Evolutionary conservation across 2,329 filamentous ascomycete genomes (phyloP), one percentile per base, ranked within the genome.

Genomic region (Hymenoscyphus albidus): DNA sequence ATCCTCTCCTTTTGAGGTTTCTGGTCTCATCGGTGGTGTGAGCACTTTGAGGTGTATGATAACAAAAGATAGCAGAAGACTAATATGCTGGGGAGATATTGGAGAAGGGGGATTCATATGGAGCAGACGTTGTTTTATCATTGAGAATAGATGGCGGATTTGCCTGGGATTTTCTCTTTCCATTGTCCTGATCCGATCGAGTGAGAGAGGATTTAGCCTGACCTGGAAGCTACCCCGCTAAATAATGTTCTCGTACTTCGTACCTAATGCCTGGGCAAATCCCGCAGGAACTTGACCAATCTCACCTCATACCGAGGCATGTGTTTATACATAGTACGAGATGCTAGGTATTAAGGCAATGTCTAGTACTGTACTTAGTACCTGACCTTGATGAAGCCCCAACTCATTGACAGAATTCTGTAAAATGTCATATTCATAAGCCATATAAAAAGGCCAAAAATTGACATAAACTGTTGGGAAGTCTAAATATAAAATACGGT

Each of bases 1-100:
- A 70, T 69, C 65, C 64, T 67, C 64, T 66, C 39, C 51, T 68
- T 68, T 64, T 58, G 59, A 60, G 61, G 64, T 57, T 62, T 51
- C 56, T 62, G 61, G 55, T 51, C 55, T 58, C 51, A n/a, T 65
- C 48, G 39, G 61, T 40, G 56, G 62, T 31, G 38, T 60, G 62
- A 55, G 44, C 57, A 57, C 44, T n/a, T 44, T 38, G 27, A 38
- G 51, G 35, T 64, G 62, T 64, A 64, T 58, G 57, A 64, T 64
- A 64, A 35, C 9, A 44, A 31, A 32, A 38, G 40, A 44, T 42
- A 39, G 38, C 27, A 22, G 35, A 55, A 22, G 38, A 32, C 32
- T 44, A 60, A 44, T 57, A 44, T 56, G 40, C 40, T 31, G 57
- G 57, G 10, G 58, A 22, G 27, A 57, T 16, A 18, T 22, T 22